Evolutionary conservation across 2,329 filamentous ascomycete genomes (phyloP).

Genomic region (Penicillium sp.): DNA sequence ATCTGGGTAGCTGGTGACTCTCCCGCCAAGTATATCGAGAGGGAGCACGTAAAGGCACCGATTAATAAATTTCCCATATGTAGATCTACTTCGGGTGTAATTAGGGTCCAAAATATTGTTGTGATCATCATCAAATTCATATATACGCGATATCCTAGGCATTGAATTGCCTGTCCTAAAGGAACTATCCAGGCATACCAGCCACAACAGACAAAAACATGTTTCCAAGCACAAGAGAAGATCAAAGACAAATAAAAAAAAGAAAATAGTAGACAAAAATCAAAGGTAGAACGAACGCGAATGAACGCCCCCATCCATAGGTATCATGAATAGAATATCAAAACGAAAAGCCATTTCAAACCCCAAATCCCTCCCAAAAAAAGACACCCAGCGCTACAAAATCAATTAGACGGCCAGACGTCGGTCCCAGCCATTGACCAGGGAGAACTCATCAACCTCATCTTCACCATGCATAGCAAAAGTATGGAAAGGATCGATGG

Average conservation of each 20-base stretch:
- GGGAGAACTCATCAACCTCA: slow-evolving; percentile 34
- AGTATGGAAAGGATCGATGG: slow-evolving; percentile 38
- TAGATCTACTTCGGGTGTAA: neutral
- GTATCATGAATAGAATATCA: slow-evolving; percentile 8
- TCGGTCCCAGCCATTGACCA: slow-evolving; percentile 36
- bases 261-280: neutral
- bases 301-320: slow-evolving; percentile 3
- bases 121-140: slow-evolving; percentile 2
- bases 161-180: neutral
- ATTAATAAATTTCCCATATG: too few species aligned
- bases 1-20: too few species aligned
- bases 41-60: too few species aligned
- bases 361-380: neutral
- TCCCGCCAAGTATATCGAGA: too few species aligned
- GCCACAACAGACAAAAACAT: neutral
- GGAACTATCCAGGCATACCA: neutral
- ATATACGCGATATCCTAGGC: neutral
- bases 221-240: neutral
- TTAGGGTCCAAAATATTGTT: neutral
- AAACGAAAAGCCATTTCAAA: neutral
- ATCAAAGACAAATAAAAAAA: neutral
- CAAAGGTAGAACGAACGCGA: neutral
- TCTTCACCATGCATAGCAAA: slow-evolving; percentile 39
- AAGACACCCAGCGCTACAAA: neutral
- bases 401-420: slow-evolving; percentile 33